Evolutionary conservation across 139 green algal genomes (phyloP).

Genomic region (Picochlorum sp.): DNA sequence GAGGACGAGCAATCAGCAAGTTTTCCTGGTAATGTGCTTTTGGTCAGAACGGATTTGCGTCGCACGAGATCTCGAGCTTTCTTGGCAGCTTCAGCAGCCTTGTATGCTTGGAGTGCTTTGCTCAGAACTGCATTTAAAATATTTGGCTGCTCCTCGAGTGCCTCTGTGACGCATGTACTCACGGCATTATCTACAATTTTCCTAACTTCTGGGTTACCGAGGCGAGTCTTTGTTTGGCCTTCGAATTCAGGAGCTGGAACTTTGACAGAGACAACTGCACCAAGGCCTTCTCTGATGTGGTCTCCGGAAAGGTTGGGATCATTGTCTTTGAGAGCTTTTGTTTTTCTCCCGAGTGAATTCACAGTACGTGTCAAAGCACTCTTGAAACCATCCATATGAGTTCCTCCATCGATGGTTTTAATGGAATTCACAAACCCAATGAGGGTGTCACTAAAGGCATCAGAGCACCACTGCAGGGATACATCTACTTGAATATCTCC

Average conservation of each 20-base stretch:
- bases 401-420: slow-evolving; percentile 89
- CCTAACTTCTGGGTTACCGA: slow-evolving; percentile 89
- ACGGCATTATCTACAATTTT: slow-evolving; percentile 69
- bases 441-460: slow-evolving; percentile 70
- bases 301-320: slow-evolving; percentile 79
- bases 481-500: slow-evolving; percentile 66
- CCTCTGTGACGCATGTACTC: slow-evolving; percentile 30
- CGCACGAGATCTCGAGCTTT: slow-evolving; percentile 90
- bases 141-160: slow-evolving; percentile 45
- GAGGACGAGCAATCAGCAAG: slow-evolving; percentile 82
- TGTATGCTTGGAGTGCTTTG: slow-evolving; percentile 54
- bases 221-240: slow-evolving; percentile 94
- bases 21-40: slow-evolving; percentile 88
- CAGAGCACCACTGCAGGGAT: slow-evolving; percentile 80
- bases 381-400: slow-evolving; percentile 90
- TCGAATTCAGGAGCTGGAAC: slow-evolving; percentile 93
- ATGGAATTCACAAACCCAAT: slow-evolving; percentile 96
- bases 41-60: slow-evolving; percentile 81
- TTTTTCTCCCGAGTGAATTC: slow-evolving; percentile 67
- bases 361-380: slow-evolving; percentile 68
- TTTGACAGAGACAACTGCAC: slow-evolving; percentile 66
- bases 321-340: slow-evolving; percentile 64
- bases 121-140: slow-evolving; percentile 39
- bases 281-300: slow-evolving; percentile 80
- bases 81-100: slow-evolving; percentile 85